phyloP scores from a whole-genome alignment of 192 early-diverging fungal species.

The Coemansia sp. region DNA sequence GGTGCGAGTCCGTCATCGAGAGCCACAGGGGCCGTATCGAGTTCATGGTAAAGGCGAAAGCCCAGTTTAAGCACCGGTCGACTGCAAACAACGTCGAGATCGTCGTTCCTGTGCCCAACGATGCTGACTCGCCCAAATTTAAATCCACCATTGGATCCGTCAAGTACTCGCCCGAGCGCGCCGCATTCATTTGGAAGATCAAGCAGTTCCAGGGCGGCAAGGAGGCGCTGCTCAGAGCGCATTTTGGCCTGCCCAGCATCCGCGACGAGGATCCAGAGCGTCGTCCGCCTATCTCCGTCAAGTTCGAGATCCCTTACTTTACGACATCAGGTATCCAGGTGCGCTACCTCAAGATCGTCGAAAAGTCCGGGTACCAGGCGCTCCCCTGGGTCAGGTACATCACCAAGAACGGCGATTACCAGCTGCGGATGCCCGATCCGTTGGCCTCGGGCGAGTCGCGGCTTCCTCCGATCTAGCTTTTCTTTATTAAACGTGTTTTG shows the following conservation, averaged over 20 bases:
- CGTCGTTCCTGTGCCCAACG: slow-evolving; percentile 94
- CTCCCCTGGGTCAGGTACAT: slow-evolving; percentile 89
- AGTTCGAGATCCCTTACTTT: slow-evolving; percentile 90
- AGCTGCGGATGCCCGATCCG: slow-evolving; percentile 87
- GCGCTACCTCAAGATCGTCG: slow-evolving; percentile 86
- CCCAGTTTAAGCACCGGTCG: slow-evolving; percentile 95
- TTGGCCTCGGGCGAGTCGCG: slow-evolving; percentile 67
- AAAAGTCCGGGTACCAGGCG: slow-evolving; percentile 85
- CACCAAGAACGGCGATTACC: slow-evolving; percentile 92
- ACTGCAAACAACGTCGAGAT: slow-evolving; percentile 99
- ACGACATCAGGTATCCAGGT: slow-evolving; percentile 90
- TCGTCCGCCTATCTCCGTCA: slow-evolving; percentile 78
- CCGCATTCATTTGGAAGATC: slow-evolving; percentile 96
- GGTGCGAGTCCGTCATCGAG: slow-evolving; percentile 81
- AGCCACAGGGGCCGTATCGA: slow-evolving; percentile 92
- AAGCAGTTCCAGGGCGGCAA: slow-evolving; percentile 98
- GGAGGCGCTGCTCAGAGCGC: slow-evolving; percentile 88
- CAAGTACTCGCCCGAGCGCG: slow-evolving; percentile 90
- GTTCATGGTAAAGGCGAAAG: slow-evolving; percentile 95
- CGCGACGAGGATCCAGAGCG: slow-evolving; percentile 81
- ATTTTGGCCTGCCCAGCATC: slow-evolving; percentile 83
- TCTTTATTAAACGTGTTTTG: no score
- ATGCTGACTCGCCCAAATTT: slow-evolving; percentile 96
- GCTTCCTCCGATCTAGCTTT: slow-evolving; percentile 60
- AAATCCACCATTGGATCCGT: slow-evolving; percentile 88